Evolutionary conservation across 768 basidiomycete species (phyloP).

Genomic region (Pulveroboletus sp.): DNA sequence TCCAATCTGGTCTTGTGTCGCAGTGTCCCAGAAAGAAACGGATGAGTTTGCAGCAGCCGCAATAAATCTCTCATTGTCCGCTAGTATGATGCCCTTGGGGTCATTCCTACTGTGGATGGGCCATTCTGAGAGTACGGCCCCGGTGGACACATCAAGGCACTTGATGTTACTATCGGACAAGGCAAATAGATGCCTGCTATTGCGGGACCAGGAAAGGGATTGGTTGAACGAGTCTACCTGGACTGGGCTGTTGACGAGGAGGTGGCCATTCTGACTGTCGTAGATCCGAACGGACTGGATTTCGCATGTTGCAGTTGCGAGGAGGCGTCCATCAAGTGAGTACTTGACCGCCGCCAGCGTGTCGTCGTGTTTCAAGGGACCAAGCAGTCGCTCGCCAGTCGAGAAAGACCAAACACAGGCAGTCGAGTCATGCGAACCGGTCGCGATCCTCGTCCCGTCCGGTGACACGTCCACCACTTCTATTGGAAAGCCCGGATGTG

Average conservation of each 20-base stretch:
- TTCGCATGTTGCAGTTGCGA: conserved; percentile 6
- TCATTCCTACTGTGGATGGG: not conserved
- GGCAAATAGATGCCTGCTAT: conserved; percentile 4
- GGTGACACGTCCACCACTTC: conserved; percentile 8
- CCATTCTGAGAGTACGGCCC: not conserved
- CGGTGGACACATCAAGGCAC: not conserved
- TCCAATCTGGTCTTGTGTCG: conserved; percentile 4
- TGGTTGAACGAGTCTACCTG: conserved; percentile 1
- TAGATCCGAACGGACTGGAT: conserved; percentile 2
- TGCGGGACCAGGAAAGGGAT: conserved; percentile 5
- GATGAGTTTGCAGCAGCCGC: not conserved
- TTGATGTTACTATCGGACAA: conserved; percentile 1
- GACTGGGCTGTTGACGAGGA: not conserved
- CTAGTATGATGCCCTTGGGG: not conserved
- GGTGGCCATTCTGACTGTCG: not conserved
- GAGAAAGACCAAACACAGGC: conserved; percentile 1
- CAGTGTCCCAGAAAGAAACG: conserved; percentile 12
- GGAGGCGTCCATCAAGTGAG: conserved; percentile 2
- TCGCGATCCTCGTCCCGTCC: conserved; percentile 8
- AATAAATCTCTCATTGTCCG: conserved; percentile 10
- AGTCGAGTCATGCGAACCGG: conserved; percentile 8
- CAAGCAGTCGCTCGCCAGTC: not conserved
- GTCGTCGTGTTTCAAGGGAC: not conserved
- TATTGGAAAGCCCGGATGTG: not conserved
- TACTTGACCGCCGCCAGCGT: conserved; percentile 9